Evolutionary conservation across 495 filamentous ascomycete genomes (phyloP), one percentile per base, ranked within the genome.

Genomic region (Annulohypoxylon nitens): DNA sequence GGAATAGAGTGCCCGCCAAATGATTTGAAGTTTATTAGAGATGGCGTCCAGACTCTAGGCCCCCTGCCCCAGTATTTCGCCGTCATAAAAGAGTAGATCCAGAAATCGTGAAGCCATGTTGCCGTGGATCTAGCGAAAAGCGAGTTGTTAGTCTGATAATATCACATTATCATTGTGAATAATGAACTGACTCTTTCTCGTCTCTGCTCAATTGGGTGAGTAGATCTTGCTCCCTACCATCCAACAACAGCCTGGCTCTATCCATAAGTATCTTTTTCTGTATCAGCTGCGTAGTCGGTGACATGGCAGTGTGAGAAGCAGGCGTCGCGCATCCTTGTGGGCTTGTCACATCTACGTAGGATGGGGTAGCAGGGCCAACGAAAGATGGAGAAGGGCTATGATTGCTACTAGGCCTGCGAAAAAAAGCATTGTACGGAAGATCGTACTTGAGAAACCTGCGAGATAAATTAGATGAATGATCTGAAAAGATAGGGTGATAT

Each of bases 21-120:
- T 26, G 20, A 74, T 58, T 26, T 74, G 37, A 45, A 61, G 11
- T 66, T 45, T 9, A 69, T 59, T 51, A 78, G 68, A 9, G 20
- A 18, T n/a, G 20, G 23, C 69, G 71, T 81, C 81, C 81, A 84
- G 45, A 62, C 37, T 59, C 48, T 67, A 33, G 83, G 83, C 1
- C 83, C 83, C 11, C 72, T 74, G 0, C 83, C 83, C 83, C 81
- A 84, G 50, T 79, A 70, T 61, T 82, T 85, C 10, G 81, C 81
- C 5, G 81, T 81, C 63, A 77, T 82, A 64, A 82, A 85, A 7
- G 78, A 75, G 50, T 78, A 82, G 37, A 80, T 76, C 79, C 81
- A 86, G 55, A 80, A 83, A 51, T 85, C 81, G 62, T 86, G 78
- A 51, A 85, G 63, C 81, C 69, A 71, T 53, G 69, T 66, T 41